Percentiles rank a stretch among this genome's conserved stretches.
Evolutionary conservation across 768 basidiomycete genomes (phyloP).

Genomic region (Hericium coralloides): DNA sequence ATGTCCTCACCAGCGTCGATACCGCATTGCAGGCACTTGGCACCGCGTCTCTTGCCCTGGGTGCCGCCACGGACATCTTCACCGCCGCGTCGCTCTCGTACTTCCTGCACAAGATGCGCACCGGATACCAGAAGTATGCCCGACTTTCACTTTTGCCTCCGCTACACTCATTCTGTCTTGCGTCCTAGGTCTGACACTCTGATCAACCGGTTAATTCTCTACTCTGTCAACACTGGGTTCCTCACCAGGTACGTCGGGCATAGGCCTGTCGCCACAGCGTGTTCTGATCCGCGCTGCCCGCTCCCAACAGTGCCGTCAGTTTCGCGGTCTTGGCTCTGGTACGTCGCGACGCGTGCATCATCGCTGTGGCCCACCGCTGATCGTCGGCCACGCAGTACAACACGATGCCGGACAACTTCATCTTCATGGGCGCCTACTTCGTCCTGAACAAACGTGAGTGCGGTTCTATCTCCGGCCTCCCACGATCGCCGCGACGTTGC

Average conservation of each 20-base stretch:
- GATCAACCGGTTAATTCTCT: slow-evolving; percentile 47
- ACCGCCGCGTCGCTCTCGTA: slow-evolving; percentile 44
- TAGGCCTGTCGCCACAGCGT: not conserved
- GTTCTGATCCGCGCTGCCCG: not conserved
- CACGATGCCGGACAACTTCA: slow-evolving; percentile 41
- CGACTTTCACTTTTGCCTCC: not conserved
- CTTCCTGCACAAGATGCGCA: slow-evolving; percentile 45
- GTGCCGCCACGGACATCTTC: slow-evolving; percentile 40
- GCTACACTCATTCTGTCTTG: not conserved
- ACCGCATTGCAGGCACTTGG: slow-evolving; percentile 32
- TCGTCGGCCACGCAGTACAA: slow-evolving; percentile 38
- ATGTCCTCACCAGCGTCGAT: not conserved
- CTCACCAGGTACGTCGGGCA: slow-evolving; percentile 41
- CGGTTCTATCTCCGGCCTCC: not conserved
- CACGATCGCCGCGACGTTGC: too few relatives aligned
- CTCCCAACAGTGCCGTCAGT: slow-evolving; percentile 31
- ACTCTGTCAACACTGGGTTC: slow-evolving; percentile 54
- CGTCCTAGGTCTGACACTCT: slow-evolving; percentile 41
- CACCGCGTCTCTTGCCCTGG: slow-evolving; percentile 37
- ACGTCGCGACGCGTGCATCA: slow-evolving; percentile 14
- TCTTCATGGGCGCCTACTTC: slow-evolving; percentile 56
- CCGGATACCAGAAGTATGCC: slow-evolving; percentile 35
- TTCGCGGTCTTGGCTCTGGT: slow-evolving; percentile 50
- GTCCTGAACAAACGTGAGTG: slow-evolving; percentile 42
- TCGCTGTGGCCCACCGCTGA: not conserved